Evolutionary conservation across 148 eudicot genomes (phyloP).

Genomic region (Spergularia bocconei): DNA sequence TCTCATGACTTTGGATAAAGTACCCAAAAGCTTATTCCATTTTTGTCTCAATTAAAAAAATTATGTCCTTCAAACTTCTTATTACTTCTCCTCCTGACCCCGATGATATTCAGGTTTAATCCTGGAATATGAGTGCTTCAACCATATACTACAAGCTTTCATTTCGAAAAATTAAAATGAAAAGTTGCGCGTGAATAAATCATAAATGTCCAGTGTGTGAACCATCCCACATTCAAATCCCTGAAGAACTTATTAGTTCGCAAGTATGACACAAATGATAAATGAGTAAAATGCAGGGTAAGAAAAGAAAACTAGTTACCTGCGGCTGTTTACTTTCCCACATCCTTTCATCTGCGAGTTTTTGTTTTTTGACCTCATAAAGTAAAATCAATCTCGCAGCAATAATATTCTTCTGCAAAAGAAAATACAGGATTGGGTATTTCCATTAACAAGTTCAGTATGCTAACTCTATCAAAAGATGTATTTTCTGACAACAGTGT

Average conservation of each 20-base stretch:
- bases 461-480: not conserved
- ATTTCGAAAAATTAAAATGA: not conserved
- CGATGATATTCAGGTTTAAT: not conserved
- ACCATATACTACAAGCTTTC: not conserved
- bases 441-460: not conserved
- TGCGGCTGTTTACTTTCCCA: constrained; percentile 12
- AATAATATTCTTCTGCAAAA: constrained; percentile 6
- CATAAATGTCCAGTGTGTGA: not conserved
- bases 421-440: not conserved
- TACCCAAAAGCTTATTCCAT: not conserved
- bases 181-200: not conserved
- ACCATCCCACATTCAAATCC: not conserved
- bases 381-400: constrained; percentile 14
- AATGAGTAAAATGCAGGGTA: not conserved
- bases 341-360: constrained; percentile 13
- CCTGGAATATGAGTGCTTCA: not conserved
- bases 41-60: not conserved
- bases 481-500: not conserved
- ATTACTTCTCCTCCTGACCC: not conserved
- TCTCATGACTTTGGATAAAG: not conserved
- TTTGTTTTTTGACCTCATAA: constrained; percentile 13
- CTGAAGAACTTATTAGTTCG: not conserved
- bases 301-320: not conserved
- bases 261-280: not conserved
- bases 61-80: not conserved